These are phyloP conservation scores for Lactarius trivialis DNA, from an alignment of 768 basidiomycete species.

Conservation along the genomic window DNA sequence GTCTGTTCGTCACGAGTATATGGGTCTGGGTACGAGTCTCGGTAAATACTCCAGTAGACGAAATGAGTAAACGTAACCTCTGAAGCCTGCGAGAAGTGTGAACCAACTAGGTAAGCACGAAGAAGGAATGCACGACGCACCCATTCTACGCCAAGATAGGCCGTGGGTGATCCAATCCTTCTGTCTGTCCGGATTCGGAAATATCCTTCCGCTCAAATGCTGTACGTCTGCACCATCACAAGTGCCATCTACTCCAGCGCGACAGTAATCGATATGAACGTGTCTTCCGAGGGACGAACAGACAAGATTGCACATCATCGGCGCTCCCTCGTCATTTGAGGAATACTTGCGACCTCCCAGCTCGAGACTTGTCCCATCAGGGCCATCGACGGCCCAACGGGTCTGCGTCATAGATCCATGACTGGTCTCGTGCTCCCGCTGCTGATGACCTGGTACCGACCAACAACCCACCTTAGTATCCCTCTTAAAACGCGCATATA, in stretches of 20 bases:
- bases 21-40: constrained; percentile 36
- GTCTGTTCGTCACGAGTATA: constrained; percentile 35
- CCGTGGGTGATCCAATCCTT: neutral
- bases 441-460: constrained; percentile 42
- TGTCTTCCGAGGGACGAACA: constrained; percentile 52
- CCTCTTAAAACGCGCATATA: neutral
- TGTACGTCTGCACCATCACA: neutral
- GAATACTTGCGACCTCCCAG: constrained; percentile 50
- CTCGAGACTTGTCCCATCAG: constrained; percentile 42
- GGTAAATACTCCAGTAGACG: neutral
- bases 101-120: constrained; percentile 17
- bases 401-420: constrained; percentile 58
- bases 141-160: neutral
- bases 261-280: constrained; percentile 34
- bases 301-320: neutral
- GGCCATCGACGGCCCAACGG: constrained; percentile 50
- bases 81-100: constrained; percentile 38
- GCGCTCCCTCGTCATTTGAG: constrained; percentile 28
- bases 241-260: neutral
- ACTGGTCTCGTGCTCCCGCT: constrained; percentile 50
- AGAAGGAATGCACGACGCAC: neutral
- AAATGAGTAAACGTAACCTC: constrained; percentile 30
- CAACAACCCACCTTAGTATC: neutral
- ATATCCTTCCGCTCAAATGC: neutral
- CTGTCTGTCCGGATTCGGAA: neutral